Base-by-base conservation (phyloP, 768 basidiomycete species). In the Lentinula sp. region DNA sequence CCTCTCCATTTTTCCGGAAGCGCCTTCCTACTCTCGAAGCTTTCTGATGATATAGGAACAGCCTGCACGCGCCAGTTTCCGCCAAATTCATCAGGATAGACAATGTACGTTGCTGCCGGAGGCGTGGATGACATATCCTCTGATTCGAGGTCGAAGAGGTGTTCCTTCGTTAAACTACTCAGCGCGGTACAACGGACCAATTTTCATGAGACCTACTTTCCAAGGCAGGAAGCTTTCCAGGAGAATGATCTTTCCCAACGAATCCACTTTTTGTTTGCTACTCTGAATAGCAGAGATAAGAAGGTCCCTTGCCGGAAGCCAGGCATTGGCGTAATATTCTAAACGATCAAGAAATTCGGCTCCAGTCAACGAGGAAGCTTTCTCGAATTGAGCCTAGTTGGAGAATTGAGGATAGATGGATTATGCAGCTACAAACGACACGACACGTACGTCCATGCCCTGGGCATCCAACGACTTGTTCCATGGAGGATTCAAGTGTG, bases 1-100 rank as follows among this genome's bases (percentile, higher is more conserved):
- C 97, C 97, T 63, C 95, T 82, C 97, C 97, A 99, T 64, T 80
- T 78, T 69, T 97, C 94, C 1, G 97, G 97, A 43, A 99, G 77
- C 1, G 94, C 86, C 73, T 96, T 97, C 34, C 96, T 83, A 72
- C 89, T 95, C 69, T 88, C 84, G 66, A 98, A 99, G 69, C 89
- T 91, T 65, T 91, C 90, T 1, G 91, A 77, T 0, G 86, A 78
- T 51, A 87, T 73, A 5, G 96, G 89, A 16, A 99, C 91, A 6
- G 96, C 95, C 70, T 98, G 96, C 49, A 99, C 75, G 45, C 97
- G 86, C 95, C 95, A 99, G 69, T 80, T 87, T 5, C 77, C 80
- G 11, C 72, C 78, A 0, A 76, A 78, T 70, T 93, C 91, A 66
- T 98, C 95, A 1, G 93, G 90, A 70, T 98, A 98, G 58, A 99